Percentiles rank a stretch among this genome's conserved stretches.
These are phyloP conservation scores for Curvularia sp. DNA, from an alignment of 2,329 filamentous ascomycete species.

Conservation along the genomic window DNA sequence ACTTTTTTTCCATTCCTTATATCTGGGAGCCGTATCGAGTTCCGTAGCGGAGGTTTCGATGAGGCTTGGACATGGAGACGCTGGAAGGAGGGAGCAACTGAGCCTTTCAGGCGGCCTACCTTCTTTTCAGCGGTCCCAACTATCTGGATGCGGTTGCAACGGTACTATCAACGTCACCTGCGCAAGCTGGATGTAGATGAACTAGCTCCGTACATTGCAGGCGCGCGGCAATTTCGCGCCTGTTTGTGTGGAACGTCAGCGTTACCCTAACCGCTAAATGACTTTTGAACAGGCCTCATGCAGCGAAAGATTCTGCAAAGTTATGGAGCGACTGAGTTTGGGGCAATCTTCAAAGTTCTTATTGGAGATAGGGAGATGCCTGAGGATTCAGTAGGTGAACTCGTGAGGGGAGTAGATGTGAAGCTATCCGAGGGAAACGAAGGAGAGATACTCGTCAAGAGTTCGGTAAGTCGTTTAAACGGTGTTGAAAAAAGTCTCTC, in stretches of 20 bases:
- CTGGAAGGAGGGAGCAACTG: conserved; percentile 41
- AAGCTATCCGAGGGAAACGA: conserved; percentile 56
- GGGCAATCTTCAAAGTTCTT: conserved; percentile 54
- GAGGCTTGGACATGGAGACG: conserved; percentile 47
- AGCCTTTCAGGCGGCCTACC: conserved; percentile 34
- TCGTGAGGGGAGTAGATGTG: conserved; percentile 51
- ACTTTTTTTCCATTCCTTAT: conserved; percentile 48
- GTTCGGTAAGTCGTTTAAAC: conserved; percentile 33
- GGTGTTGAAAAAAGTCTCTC: neutral
- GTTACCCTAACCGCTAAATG: conserved; percentile 58
- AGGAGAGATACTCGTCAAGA: conserved; percentile 56
- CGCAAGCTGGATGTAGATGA: conserved; percentile 38
- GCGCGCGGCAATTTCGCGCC: conserved; percentile 52
- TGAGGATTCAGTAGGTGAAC: conserved; percentile 47
- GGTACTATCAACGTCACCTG: conserved; percentile 48
- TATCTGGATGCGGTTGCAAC: conserved; percentile 49
- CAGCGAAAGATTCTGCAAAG: conserved; percentile 54
- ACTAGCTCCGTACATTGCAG: conserved; percentile 53
- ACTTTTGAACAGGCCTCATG: conserved; percentile 59
- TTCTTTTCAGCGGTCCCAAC: conserved; percentile 50
- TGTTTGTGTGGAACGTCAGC: conserved; percentile 59
- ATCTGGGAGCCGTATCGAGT: conserved; percentile 45
- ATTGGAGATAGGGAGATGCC: conserved; percentile 41
- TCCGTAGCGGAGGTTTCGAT: conserved; percentile 48
- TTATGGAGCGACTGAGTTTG: conserved; percentile 57